Evolutionary conservation across 805 yeast genomes (phyloP), one percentile per base, ranked within the genome.

Genomic region (Metschnikowia dekortorum): DNA sequence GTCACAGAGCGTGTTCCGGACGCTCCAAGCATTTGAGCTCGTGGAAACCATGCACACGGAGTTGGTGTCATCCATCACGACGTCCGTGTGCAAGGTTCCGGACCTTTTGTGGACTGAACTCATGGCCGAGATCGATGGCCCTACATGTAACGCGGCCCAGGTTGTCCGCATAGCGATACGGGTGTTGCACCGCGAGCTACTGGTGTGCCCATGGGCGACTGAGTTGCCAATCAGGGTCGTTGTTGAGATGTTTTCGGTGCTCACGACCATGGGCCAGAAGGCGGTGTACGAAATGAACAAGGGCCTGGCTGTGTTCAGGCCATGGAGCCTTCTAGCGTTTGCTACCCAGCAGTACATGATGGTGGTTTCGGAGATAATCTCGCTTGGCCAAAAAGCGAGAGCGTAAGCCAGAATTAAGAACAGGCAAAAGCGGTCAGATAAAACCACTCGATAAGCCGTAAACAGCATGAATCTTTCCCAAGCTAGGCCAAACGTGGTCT

Each of bases 241-340:
- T 6, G 37, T 42, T 37, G 45, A 42, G 30, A 42, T 42, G 33
- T 13, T 42, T 11, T 32, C 22, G 22, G 13, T 6, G 29, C 18
- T 42, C n/a, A 42, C 45, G 31, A 42, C 31, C 38, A 33, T n/a
- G 45, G 45, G 45, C 10, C 45, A 42, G 34, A 42, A 42, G 37
- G 45, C 45, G 6, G 45, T 42, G 13, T 42, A 22, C n/a, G 45
- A 42, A n/a, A 22, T 42, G 45, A 22, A 42, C 38, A 42, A 33
- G 29, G 45, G 34, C 5, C 38, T 13, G 31, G 38, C 6, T 5
- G 45, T 42, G 7, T 42, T 42, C 11, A 22, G 28, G 16, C 6
- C n/a, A 14, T 32, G 45, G 45, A 42, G 45, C 32, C 22, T 42
- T 22, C 32, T 42, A 38, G 18, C 45, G 8, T 42, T 28, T 42